phyloP scores from a whole-genome alignment of 805 yeast species.

The Pichia kluyveri region DNA sequence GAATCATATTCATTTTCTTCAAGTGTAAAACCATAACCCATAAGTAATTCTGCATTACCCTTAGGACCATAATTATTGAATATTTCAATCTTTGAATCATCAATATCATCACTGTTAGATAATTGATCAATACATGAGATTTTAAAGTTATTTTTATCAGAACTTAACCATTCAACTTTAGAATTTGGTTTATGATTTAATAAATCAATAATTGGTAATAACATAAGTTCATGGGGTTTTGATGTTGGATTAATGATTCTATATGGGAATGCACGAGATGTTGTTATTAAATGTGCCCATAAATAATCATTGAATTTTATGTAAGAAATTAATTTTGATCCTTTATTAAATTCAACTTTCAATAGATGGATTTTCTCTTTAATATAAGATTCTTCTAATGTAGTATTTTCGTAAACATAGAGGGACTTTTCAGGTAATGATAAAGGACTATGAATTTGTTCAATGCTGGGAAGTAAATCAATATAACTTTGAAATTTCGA shows the following conservation, averaged over 20 bases:
- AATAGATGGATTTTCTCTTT: slow-evolving; percentile 33
- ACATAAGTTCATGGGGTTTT: slow-evolving; percentile 32
- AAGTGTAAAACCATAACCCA: slow-evolving; percentile 75
- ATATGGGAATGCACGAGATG: slow-evolving; percentile 78
- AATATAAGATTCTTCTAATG: slow-evolving; percentile 54
- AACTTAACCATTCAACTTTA: slow-evolving; percentile 53
- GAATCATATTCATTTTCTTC: slow-evolving; percentile 49
- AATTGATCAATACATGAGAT: not conserved
- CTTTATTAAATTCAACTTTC: slow-evolving; percentile 44
- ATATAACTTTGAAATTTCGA: slow-evolving; percentile 31
- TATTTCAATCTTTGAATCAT: slow-evolving; percentile 36
- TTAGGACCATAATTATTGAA: slow-evolving; percentile 84
- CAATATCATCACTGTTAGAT: not conserved
- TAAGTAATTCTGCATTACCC: slow-evolving; percentile 71
- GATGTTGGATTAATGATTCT: slow-evolving; percentile 33
- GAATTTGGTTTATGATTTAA: slow-evolving; percentile 61
- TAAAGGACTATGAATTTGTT: slow-evolving; percentile 50
- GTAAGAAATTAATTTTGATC: slow-evolving; percentile 1
- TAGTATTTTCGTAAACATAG: slow-evolving; percentile 23
- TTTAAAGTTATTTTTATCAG: slow-evolving; percentile 11
- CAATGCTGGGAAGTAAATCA: slow-evolving; percentile 33
- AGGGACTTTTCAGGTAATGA: slow-evolving; percentile 48
- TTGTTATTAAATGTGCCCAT: slow-evolving; percentile 67
- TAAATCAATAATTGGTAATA: slow-evolving; percentile 71
- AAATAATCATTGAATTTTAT: slow-evolving; percentile 45